Evolutionary conservation across 306 rosid genomes (phyloP).

Genomic region (Begonia loranthoides): DNA sequence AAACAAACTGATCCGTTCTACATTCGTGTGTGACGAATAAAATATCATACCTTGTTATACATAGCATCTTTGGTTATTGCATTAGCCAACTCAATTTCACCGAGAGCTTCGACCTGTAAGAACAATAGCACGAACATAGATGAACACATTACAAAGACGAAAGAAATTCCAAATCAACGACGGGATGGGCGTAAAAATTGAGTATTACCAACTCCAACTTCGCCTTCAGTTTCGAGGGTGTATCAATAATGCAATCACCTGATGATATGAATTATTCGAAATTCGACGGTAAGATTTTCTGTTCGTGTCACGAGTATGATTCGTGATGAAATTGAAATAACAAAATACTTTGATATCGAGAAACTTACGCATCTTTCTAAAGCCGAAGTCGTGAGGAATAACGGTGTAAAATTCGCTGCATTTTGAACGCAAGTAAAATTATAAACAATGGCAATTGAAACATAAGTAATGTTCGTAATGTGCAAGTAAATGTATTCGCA

Average conservation of each 20-base stretch:
- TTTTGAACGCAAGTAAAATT: not conserved
- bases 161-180: not conserved
- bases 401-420: slow-evolving; percentile 6
- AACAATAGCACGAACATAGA: not conserved
- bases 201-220: slow-evolving; percentile 3
- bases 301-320: not conserved
- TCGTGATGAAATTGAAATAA: not conserved
- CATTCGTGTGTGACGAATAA: not conserved
- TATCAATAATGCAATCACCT: slow-evolving; percentile 5
- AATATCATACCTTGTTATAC: not conserved
- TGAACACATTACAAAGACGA: not conserved
- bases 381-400: slow-evolving; percentile 8
- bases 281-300: not conserved
- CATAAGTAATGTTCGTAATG: not conserved
- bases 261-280: not conserved
- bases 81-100: not conserved
- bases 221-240: not conserved
- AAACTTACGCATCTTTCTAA: slow-evolving; percentile 3
- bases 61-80: not conserved
- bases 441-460: too few species aligned
- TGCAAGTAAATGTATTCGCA: not conserved
- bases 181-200: not conserved
- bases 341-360: not conserved
- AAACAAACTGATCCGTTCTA: too few species aligned
- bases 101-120: not conserved